Conservation (phyloP, 192 early-diverging fungal genomes). For the Mortierella antarctica region DNA sequence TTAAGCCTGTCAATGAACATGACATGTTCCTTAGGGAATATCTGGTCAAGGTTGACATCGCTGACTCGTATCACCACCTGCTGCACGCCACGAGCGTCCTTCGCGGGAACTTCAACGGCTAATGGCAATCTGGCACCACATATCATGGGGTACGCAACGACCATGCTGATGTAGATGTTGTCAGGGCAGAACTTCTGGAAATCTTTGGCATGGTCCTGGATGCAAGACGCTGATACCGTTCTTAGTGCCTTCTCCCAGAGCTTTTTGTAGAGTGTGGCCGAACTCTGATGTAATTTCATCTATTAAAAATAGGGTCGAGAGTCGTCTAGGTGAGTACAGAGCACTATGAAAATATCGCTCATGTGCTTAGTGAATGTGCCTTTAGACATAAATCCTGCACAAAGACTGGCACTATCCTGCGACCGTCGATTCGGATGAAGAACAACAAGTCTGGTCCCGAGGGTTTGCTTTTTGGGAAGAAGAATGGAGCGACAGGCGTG, state of each 20-base stretch:
- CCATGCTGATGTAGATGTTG: conserved; percentile 27
- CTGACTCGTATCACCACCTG: conserved; percentile 19
- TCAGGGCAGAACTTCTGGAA: conserved; percentile 13
- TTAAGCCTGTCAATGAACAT: conserved; percentile 15
- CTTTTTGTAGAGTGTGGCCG: neutral
- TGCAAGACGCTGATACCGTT: conserved; percentile 1
- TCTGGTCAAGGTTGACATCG: conserved; percentile 4
- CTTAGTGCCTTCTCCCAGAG: neutral
- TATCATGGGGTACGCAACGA: conserved; percentile 13
- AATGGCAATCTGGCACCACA: conserved; percentile 8
- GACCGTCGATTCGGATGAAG: conserved; percentile 9
- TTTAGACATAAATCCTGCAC: neutral
- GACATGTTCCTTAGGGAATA: conserved; percentile 17
- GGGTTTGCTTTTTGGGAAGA: neutral
- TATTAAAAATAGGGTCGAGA: too few species aligned
- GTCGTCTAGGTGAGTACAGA: too few species aligned
- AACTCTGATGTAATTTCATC: conserved; percentile 12
- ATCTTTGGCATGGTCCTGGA: conserved; percentile 16
- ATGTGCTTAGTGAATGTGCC: too few species aligned
- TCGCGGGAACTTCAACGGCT: conserved; percentile 2
- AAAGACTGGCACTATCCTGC: conserved; percentile 1
- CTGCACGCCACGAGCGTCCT: conserved; percentile 9
- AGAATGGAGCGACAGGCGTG: conserved; percentile 8
- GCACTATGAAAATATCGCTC: too few species aligned
- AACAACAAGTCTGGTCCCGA: conserved; percentile 7